Evolutionary conservation across 2,329 filamentous ascomycete species (phyloP), one percentile per base, ranked within the genome.

Genomic region (Alternaria metachromatica): DNA sequence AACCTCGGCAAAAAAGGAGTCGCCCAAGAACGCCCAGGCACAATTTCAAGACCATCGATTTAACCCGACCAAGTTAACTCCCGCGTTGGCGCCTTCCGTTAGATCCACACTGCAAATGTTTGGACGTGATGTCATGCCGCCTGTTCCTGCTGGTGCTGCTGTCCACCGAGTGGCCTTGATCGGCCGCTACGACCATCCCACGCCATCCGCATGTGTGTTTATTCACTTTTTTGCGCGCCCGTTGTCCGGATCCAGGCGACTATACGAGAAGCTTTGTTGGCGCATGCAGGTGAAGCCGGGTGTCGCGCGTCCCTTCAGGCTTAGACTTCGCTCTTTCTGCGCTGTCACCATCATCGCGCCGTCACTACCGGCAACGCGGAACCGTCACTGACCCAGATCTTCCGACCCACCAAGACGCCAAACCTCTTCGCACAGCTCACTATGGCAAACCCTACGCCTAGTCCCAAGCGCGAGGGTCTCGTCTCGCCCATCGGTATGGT

Each of bases 401-500:
- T n/a, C 55, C 20, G 49, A 55, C 43, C 41, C 55, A 48, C 28
- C 18, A 15, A 21, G 33, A 18, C 44, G 28, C 30, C 51, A 23
- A 23, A 59, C 28, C 53, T 58, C 50, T 45, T 13, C 30, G 20
- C 46, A 37, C 37, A 20, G 23, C 21, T 41, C 55, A 59, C 60
- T 43, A 76, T 76, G 73, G 65, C 67, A 33, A 62, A 67, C 64
- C 60, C 63, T 62, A 12, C 20, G 41, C 48, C 48, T 59, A 60
- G 56, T 55, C 62, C 41, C 33, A 46, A 54, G 18, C 49, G 55
- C 41, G 33, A 62, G 37, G 60, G 60, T 41, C 49, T 64, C 23
- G 51, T 66, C 15, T 60, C 72, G 55, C 72, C 70, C 21, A 66
- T 68, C 8, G 74, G 71, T 9, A 61, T 72, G 21, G 55, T 66